Percentiles rank a stretch among this genome's conserved stretches.
These are phyloP conservation scores for Pycnococcus provasolii DNA, from an alignment of 139 green algal genomes.

Conservation along the genomic window DNA sequence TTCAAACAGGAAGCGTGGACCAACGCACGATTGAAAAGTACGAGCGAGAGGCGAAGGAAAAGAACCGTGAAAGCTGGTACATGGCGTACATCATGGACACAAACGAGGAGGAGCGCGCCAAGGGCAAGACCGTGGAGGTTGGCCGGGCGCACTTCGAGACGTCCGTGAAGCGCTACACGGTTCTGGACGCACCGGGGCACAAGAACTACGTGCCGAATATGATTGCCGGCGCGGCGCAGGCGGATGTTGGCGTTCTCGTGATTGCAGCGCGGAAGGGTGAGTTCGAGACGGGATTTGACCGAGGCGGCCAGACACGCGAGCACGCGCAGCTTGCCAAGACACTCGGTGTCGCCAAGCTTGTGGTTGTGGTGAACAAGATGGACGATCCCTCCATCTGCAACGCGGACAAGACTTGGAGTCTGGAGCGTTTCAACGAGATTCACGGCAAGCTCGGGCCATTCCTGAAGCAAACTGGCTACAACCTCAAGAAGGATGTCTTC, in stretches of 20 bases:
- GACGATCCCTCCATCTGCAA: conserved; percentile 40
- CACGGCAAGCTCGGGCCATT: conserved; percentile 80
- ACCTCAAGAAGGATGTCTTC: conserved; percentile 63
- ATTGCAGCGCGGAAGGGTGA: conserved; percentile 47
- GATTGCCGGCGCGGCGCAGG: conserved; percentile 44
- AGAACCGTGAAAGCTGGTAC: conserved; percentile 97
- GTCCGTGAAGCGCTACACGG: conserved; percentile 44
- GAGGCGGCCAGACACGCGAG: conserved; percentile 47
- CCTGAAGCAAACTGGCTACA: conserved; percentile 67
- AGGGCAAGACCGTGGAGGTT: conserved; percentile 95
- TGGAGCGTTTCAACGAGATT: conserved; percentile 81
- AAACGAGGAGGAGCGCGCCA: conserved; percentile 96
- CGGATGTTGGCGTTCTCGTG: conserved; percentile 46
- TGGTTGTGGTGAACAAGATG: conserved; percentile 56
- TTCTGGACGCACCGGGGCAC: conserved; percentile 45
- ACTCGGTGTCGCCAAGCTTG: conserved; percentile 44
- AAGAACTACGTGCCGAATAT: conserved; percentile 57
- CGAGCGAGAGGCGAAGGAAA: conserved; percentile 96
- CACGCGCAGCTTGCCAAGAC: conserved; percentile 51
- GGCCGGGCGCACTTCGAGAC: conserved; percentile 45
- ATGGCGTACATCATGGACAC: conserved; percentile 99
- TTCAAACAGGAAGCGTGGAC: conserved; percentile 82
- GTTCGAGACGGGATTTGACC: conserved; percentile 52
- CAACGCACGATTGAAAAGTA: conserved; percentile 99
- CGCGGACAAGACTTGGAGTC: conserved; percentile 39